These are phyloP conservation scores for Smittium mucronatum DNA, from an alignment of 371 early-diverging fungal species.

Conservation along the genomic window DNA sequence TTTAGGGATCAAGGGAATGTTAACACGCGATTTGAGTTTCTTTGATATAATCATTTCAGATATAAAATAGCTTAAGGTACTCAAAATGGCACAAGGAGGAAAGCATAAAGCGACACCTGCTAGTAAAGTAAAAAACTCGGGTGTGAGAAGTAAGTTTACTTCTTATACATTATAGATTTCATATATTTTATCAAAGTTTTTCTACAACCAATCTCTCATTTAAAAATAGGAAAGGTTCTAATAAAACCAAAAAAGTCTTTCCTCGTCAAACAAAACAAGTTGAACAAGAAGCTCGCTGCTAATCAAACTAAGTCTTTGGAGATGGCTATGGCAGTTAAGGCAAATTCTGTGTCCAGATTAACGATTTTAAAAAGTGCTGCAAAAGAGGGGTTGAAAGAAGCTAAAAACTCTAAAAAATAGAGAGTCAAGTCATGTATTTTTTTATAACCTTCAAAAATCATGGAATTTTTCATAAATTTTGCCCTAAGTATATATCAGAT, in stretches of 20 bases:
- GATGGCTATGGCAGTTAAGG: constrained; percentile 33
- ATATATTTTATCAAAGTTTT: too few relatives aligned
- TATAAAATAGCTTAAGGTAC: too few relatives aligned
- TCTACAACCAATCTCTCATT: too few relatives aligned
- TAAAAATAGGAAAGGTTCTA: constrained; percentile 20
- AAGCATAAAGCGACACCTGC: background rate
- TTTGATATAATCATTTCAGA: too few relatives aligned
- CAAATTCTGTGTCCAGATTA: constrained; percentile 31
- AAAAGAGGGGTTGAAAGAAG: background rate
- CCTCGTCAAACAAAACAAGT: constrained; percentile 18
- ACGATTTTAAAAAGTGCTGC: constrained; percentile 25
- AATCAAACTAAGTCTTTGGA: constrained; percentile 23
- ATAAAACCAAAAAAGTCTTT: constrained; percentile 23
- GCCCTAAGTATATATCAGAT: too few relatives aligned
- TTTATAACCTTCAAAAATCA: too few relatives aligned
- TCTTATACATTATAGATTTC: background rate
- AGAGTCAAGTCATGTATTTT: too few relatives aligned
- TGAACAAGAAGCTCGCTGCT: constrained; percentile 28
- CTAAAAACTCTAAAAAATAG: constrained; percentile 14
- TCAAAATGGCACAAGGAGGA: background rate
- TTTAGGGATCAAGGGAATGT: too few relatives aligned
- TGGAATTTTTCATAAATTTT: too few relatives aligned
- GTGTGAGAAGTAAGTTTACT: background rate
- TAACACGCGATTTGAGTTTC: too few relatives aligned
- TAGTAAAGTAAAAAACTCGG: background rate